phyloP scores from a whole-genome alignment of 306 rosid genomes.

The Cucurbita argyrosperma region DNA sequence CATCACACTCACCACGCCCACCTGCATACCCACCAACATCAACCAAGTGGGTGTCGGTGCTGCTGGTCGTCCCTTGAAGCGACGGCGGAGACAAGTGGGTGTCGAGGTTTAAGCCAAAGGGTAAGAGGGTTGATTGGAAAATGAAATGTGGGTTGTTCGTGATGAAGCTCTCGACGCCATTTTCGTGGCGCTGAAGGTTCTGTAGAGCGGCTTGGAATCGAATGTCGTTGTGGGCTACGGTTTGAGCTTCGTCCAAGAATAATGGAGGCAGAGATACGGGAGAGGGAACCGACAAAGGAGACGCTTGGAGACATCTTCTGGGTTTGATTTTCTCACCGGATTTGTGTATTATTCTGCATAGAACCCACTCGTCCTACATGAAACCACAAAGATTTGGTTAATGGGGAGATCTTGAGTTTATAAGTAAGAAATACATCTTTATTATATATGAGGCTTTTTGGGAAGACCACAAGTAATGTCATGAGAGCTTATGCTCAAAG shows the following conservation, averaged over 20 bases:
- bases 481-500: too few species aligned
- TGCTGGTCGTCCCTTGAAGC: neutral
- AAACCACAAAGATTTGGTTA: neutral
- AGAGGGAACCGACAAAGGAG: neutral
- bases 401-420: too few species aligned
- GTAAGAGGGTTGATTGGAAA: neutral
- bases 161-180: neutral
- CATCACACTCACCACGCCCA: neutral
- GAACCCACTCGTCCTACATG: constrained; percentile 9
- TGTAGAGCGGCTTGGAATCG: neutral
- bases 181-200: neutral
- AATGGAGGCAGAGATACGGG: neutral
- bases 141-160: neutral
- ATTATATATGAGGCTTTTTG: too few species aligned
- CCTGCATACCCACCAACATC: neutral
- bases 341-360: constrained; percentile 12
- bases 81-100: neutral
- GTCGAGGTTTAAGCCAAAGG: neutral
- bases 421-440: too few species aligned
- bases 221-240: neutral
- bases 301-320: neutral
- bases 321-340: neutral
- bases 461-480: too few species aligned
- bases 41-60: neutral
- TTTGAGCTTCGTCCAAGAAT: neutral